Base-by-base conservation (phyloP, 1,139 yeast species). In the Suzukiozyma palmioleophila region DNA sequence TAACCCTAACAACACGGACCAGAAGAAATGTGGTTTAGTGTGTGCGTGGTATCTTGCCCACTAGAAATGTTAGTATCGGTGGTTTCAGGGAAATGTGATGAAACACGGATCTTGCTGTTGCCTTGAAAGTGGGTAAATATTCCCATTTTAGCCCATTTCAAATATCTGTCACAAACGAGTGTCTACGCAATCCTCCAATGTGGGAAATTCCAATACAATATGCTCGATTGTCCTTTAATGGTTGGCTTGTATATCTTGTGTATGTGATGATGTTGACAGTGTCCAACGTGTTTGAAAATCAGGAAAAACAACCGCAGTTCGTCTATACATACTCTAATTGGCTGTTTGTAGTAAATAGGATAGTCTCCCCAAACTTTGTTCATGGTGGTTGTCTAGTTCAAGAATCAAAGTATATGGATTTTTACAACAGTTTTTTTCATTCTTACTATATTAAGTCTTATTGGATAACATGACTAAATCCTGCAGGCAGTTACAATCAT, bases 11-110 rank as follows among this genome's bases (percentile, higher is more conserved):
- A 73, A 70, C 22, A 80, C 74, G n/a, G 92, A 73, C 58, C 73
- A 81, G 62, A 84, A 83, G 51, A 84, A 71, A 60, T 84, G 89
- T 39, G 95, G 95, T 58, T 80, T 79, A 50, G 79, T 79, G 65
- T 84, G 87, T 32, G 92, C 85, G 52, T 82, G 84, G 64, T 79
- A 84, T 60, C 90, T 84, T 46, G 81, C 63, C 84, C 88, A 85
- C 87, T 83, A 47, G 26, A 28, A 11, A n/a, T 38, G 66, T 63
- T 65, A 62, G 69, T 64, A 64, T 28, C 22, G 7, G 22, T 5
- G 4, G 22, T 18, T 7, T 18, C 22, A 18, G 22, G 22, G 7
- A 18, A 18, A 18, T 4, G 7, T 18, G 22, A 18, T 7, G 22
- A 18, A 18, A 18, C 22, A 18, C 22, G 4, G 22, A 18, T 18